Conservation (phyloP, 2,329 filamentous ascomycete species). For the Colletotrichum lupini region DNA sequence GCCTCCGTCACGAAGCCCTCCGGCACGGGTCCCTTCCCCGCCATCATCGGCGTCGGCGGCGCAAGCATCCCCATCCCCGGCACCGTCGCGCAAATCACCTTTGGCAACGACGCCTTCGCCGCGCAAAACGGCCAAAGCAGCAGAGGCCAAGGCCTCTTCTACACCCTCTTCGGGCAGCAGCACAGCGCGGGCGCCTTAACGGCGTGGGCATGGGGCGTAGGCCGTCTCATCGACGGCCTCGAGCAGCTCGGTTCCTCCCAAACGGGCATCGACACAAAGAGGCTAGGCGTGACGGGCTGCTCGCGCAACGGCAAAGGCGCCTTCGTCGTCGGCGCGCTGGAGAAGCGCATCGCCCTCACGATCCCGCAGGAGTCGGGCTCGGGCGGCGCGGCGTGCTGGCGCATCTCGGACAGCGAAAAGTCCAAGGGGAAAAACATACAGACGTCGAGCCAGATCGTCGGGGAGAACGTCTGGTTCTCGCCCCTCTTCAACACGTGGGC, state of each 20-base stretch:
- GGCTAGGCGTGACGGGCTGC: slow-evolving; percentile 70
- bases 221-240: slow-evolving; percentile 69
- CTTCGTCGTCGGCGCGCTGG: slow-evolving; percentile 69
- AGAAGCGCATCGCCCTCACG: slow-evolving; percentile 68
- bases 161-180: slow-evolving; percentile 65
- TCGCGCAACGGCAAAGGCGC: slow-evolving; percentile 74
- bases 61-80: slow-evolving; percentile 65
- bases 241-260: slow-evolving; percentile 58
- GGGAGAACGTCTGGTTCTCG: slow-evolving; percentile 74
- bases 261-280: slow-evolving; percentile 60
- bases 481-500: slow-evolving; percentile 63
- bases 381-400: slow-evolving; percentile 71
- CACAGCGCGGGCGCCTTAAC: slow-evolving; percentile 68
- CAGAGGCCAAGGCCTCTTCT: slow-evolving; percentile 69
- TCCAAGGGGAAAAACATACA: slow-evolving; percentile 67
- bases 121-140: slow-evolving; percentile 57
- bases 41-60: slow-evolving; percentile 67
- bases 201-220: slow-evolving; percentile 73
- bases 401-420: slow-evolving; percentile 63
- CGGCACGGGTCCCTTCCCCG: slow-evolving; percentile 60
- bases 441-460: slow-evolving; percentile 67
- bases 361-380: slow-evolving; percentile 72
- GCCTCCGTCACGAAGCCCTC: slow-evolving; percentile 54
- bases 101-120: slow-evolving; percentile 68
- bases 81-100: slow-evolving; percentile 66